Evolutionary conservation across 352 stramenopile species (phyloP), one percentile per base, ranked within the genome.

Genomic region (Phytophthora foliorum): DNA sequence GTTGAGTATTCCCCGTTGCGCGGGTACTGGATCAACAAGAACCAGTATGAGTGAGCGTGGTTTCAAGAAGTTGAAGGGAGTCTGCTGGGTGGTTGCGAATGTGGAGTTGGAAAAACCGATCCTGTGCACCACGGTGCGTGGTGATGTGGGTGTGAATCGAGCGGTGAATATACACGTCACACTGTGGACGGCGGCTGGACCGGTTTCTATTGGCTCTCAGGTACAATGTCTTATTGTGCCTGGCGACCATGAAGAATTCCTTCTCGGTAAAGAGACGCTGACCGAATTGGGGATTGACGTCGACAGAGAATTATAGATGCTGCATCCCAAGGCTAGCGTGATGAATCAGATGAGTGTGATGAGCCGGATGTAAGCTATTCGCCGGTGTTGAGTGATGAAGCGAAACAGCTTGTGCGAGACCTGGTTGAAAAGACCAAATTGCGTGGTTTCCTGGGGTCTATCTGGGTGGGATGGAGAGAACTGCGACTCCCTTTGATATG

Each of bases 201-300:
- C 45, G 16, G 45, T 64, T 3, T 55, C 45, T 1, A 32, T 57
- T 7, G 50, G 19, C n/a, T 55, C 45, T 6, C 45, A 45, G 21
- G 45, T 57, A 4, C 31, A 64, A 19, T 56, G 57, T 2, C 19
- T 64, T 17, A 32, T 64, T 29, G 45, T 64, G 1, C 45, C 57
- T 39, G 45, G 45, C 3, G 44, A 56, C 13, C 2, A 57, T 17
- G 45, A 64, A n/a, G 32, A 64, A 44, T 56, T 64, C 25, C 45
- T 64, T 16, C 24, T 64, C 6, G 57, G 45, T 2, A 64, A 51
- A n/a, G 57, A 63, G 42, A 45, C 51, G 9, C 6, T 63, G 42
- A 6, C 27, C 21, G 46, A 21, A 14, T 9, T 64, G 4, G 34
- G 45, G 10, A 64, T 64, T 27, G 57, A 57, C 16, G 57, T 64